Percentiles rank a stretch among this genome's conserved stretches.
These are phyloP conservation scores for Lentinula guzmanii DNA, from an alignment of 768 basidiomycete genomes.

Conservation along the genomic window DNA sequence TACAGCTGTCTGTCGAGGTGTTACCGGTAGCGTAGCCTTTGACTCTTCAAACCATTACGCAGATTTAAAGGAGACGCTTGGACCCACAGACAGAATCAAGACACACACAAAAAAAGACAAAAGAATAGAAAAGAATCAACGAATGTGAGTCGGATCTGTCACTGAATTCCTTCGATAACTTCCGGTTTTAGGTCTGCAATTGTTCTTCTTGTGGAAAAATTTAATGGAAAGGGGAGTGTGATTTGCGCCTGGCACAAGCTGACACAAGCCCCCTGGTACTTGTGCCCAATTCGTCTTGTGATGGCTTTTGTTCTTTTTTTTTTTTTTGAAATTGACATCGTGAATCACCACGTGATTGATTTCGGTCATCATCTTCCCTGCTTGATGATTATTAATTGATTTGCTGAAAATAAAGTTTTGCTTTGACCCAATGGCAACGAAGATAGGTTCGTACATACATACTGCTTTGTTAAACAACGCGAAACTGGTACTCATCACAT, in stretches of 20 bases:
- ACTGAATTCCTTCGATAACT: neutral
- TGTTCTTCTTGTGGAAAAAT: conserved; percentile 1
- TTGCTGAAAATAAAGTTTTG: neutral
- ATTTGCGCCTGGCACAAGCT: neutral
- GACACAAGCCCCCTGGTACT: neutral
- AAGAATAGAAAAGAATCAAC: conserved; percentile 2
- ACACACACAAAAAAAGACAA: conserved; percentile 7
- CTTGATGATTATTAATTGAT: neutral
- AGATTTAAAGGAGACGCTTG: conserved; percentile 4
- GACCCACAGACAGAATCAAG: conserved; percentile 8
- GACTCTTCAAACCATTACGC: neutral
- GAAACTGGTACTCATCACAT: neutral
- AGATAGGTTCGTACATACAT: conserved; percentile 30
- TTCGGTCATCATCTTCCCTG: neutral
- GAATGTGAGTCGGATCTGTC: neutral
- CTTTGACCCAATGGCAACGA: conserved; percentile 12
- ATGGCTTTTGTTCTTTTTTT: conserved; percentile 2
- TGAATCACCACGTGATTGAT: neutral
- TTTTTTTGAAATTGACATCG: neutral
- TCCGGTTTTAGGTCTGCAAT: neutral
- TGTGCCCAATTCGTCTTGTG: neutral
- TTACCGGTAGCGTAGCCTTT: conserved; percentile 2
- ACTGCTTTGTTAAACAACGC: neutral
- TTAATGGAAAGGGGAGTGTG: conserved; percentile 2
- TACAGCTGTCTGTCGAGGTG: neutral